These are phyloP conservation scores for Akanthomyces lecanii DNA, from an alignment of 2,329 filamentous ascomycete species.

Conservation along the genomic window DNA sequence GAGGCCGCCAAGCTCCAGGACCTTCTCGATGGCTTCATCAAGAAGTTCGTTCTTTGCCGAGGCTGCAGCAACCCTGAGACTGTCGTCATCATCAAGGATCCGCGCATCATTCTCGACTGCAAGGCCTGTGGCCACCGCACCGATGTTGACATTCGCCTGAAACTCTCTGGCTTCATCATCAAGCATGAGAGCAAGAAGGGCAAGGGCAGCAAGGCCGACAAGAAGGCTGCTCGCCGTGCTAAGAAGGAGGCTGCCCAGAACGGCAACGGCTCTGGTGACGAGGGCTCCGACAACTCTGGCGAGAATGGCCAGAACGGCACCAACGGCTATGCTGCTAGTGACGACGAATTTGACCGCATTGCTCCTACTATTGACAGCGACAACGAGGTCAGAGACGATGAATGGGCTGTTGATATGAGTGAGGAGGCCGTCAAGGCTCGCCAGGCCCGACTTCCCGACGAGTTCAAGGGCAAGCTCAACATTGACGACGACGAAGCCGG, in stretches of 20 bases:
- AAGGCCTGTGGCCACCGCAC: slow-evolving; percentile 95
- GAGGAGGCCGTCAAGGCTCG: slow-evolving; percentile 93
- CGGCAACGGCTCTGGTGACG: slow-evolving; percentile 43
- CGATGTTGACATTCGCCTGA: slow-evolving; percentile 87
- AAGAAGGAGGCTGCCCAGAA: slow-evolving; percentile 68
- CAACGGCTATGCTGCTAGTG: slow-evolving; percentile 46
- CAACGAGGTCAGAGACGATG: slow-evolving; percentile 70
- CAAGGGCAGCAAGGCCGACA: slow-evolving; percentile 93
- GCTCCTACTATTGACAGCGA: slow-evolving; percentile 46
- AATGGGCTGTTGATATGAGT: slow-evolving; percentile 96
- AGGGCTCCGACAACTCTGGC: slow-evolving; percentile 52
- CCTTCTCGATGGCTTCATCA: slow-evolving; percentile 96
- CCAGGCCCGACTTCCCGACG: slow-evolving; percentile 85
- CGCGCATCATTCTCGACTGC: slow-evolving; percentile 89
- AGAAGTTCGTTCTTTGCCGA: slow-evolving; percentile 98
- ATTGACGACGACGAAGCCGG: slow-evolving; percentile 73
- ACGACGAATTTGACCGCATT: slow-evolving; percentile 88
- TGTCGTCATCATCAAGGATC: slow-evolving; percentile 91
- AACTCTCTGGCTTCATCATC: slow-evolving; percentile 94
- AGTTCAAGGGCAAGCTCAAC: slow-evolving; percentile 88
- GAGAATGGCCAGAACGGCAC: slow-evolving; percentile 53
- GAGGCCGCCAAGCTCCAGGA: slow-evolving; percentile 95
- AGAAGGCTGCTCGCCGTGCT: slow-evolving; percentile 87
- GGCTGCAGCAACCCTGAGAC: slow-evolving; percentile 99
- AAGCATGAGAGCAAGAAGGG: slow-evolving; percentile 92